phyloP scores from a whole-genome alignment of 352 stramenopile genomes.

The Globisporangium cylindrosporum region DNA sequence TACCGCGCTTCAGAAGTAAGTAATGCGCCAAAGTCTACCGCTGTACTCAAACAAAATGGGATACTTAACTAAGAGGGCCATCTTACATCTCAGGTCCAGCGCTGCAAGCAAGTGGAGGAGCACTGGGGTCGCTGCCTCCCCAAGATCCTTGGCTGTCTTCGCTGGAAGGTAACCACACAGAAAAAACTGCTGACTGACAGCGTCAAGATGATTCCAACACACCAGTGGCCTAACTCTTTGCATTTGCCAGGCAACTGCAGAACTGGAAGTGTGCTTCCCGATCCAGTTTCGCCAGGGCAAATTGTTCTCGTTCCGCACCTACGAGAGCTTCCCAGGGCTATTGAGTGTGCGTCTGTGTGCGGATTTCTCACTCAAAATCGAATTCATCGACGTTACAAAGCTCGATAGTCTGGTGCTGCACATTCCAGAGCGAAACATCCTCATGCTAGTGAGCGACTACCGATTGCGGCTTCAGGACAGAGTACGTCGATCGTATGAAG shows the following conservation, averaged over 20 bases:
- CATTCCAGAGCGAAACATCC: conserved; percentile 19
- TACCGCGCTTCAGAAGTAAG: neutral
- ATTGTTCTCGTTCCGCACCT: conserved; percentile 34
- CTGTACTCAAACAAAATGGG: neutral
- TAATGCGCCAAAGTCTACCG: neutral
- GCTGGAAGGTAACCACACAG: conserved; percentile 20
- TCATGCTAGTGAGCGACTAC: conserved; percentile 15
- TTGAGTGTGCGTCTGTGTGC: conserved; percentile 25
- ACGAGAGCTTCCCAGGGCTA: conserved; percentile 28
- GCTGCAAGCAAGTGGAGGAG: conserved; percentile 23
- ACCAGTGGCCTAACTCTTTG: neutral
- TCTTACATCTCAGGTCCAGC: conserved; percentile 14
- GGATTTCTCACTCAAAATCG: conserved; percentile 28
- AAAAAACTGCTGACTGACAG: too few species aligned
- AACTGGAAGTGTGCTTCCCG: conserved; percentile 24
- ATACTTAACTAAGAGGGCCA: neutral
- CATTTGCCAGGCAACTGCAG: neutral
- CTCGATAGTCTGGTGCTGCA: neutral
- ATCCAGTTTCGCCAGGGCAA: conserved; percentile 32
- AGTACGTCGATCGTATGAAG: conserved; percentile 4
- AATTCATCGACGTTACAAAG: conserved; percentile 22
- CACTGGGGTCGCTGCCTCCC: conserved; percentile 25
- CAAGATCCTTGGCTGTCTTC: conserved; percentile 18
- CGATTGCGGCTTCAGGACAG: conserved; percentile 14
- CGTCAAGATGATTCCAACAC: too few species aligned